Conservation (phyloP, 352 stramenopile species). For the Phytophthora rubi region DNA sequence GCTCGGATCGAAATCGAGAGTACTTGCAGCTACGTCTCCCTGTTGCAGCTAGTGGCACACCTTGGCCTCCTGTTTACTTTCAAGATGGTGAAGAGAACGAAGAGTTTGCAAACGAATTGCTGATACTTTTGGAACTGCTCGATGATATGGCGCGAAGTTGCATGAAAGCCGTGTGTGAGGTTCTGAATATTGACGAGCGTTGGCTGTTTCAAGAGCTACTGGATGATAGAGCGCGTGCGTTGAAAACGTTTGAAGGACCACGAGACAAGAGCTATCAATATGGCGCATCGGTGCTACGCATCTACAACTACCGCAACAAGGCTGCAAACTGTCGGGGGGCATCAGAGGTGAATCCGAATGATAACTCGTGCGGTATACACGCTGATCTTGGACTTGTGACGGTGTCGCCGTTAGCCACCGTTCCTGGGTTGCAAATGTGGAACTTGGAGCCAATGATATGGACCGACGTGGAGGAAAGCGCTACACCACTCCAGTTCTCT, state of each 20-base stretch:
- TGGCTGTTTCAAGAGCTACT: conserved; percentile 77
- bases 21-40: conserved; percentile 80
- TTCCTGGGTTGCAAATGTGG: conserved; percentile 86
- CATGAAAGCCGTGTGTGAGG: conserved; percentile 76
- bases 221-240: conserved; percentile 55
- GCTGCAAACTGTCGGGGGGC: conserved; percentile 8
- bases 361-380: conserved; percentile 79
- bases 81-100: conserved; percentile 39
- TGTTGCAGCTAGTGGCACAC: conserved; percentile 66
- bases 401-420: conserved; percentile 75
- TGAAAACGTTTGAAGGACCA: conserved; percentile 30
- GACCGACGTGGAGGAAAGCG: conserved; percentile 77
- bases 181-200: conserved; percentile 65
- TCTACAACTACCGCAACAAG: conserved; percentile 90
- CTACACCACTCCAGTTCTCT: conserved; percentile 67
- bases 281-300: conserved; percentile 77
- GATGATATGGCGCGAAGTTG: conserved; percentile 76
- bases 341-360: conserved; percentile 49
- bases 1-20: conserved; percentile 71
- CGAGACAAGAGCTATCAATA: conserved; percentile 74
- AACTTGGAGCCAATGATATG: conserved; percentile 86
- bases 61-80: conserved; percentile 83
- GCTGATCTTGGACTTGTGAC: conserved; percentile 83
- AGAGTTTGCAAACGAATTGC: conserved; percentile 67
- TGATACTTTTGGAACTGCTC: conserved; percentile 63